Evolutionary conservation across 164 flowering plant species (phyloP).

Genomic region (Tetrastigma voinierianum): DNA sequence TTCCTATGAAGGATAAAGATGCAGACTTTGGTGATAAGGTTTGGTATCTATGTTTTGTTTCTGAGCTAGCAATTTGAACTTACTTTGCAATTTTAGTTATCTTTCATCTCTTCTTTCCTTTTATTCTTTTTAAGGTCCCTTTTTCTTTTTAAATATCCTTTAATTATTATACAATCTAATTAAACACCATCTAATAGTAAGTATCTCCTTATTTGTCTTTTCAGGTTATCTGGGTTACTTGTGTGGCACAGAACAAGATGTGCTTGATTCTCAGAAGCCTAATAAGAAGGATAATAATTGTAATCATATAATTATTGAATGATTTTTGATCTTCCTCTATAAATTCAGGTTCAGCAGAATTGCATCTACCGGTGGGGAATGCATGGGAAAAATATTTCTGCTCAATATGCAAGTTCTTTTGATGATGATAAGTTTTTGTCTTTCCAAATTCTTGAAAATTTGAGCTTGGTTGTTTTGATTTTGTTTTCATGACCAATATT

Average conservation of each 20-base stretch:
- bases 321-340: slow-evolving; percentile 8
- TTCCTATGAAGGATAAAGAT: no score
- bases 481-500: not conserved
- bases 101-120: not conserved
- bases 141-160: no score
- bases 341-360: slow-evolving; percentile 63
- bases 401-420: slow-evolving; percentile 71
- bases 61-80: no score
- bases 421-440: slow-evolving; percentile 61
- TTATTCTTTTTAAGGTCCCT: not conserved
- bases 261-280: slow-evolving; percentile 24
- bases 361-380: slow-evolving; percentile 81
- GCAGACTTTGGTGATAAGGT: no score
- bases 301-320: no score
- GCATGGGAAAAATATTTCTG: slow-evolving; percentile 88
- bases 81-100: no score
- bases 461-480: not conserved
- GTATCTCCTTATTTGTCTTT: slow-evolving; percentile 4
- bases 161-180: no score
- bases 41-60: no score
- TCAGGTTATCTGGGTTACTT: slow-evolving; percentile 91
- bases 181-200: not conserved
- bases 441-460: not conserved
- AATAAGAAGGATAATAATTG: not conserved
- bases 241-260: slow-evolving; percentile 84